phyloP scores from a whole-genome alignment of 306 rosid genomes.

The Rosa multiflora region DNA sequence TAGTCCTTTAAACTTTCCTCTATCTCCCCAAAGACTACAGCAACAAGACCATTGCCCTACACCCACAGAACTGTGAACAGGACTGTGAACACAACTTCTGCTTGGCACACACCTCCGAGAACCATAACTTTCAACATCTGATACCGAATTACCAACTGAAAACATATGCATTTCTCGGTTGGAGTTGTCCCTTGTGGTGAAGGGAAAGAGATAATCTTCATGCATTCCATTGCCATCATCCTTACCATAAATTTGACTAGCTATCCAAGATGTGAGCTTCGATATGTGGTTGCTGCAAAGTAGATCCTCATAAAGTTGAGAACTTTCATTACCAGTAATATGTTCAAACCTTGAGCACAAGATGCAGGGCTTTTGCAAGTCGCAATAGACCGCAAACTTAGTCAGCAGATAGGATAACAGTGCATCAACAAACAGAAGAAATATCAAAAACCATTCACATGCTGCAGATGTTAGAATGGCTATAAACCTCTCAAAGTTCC shows the following conservation, averaged over 20 bases:
- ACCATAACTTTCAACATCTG: constrained; percentile 43
- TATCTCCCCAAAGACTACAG: constrained; percentile 48
- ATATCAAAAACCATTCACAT: constrained; percentile 88
- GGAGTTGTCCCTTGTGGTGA: constrained; percentile 28
- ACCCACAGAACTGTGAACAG: constrained; percentile 15
- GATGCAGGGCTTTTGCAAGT: constrained; percentile 70
- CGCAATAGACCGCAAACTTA: constrained; percentile 66
- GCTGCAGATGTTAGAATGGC: constrained; percentile 59
- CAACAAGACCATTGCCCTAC: constrained; percentile 54
- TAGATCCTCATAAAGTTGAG: constrained; percentile 42
- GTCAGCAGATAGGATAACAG: constrained; percentile 56
- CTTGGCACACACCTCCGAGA: constrained; percentile 28
- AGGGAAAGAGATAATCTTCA: constrained; percentile 61
- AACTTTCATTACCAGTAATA: constrained; percentile 39
- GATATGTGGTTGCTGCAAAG: constrained; percentile 67
- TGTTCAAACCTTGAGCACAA: constrained; percentile 84
- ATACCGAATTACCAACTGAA: constrained; percentile 51
- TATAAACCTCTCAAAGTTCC: constrained; percentile 40
- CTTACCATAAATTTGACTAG: constrained; percentile 50
- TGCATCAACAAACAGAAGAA: constrained; percentile 64
- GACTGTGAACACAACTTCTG: constrained; percentile 31
- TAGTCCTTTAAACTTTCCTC: constrained; percentile 38
- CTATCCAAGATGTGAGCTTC: constrained; percentile 58
- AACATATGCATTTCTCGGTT: constrained; percentile 41
- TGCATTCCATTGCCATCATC: constrained; percentile 60